Conservation (phyloP, 345 rosid species). For the Pistacia vera region DNA sequence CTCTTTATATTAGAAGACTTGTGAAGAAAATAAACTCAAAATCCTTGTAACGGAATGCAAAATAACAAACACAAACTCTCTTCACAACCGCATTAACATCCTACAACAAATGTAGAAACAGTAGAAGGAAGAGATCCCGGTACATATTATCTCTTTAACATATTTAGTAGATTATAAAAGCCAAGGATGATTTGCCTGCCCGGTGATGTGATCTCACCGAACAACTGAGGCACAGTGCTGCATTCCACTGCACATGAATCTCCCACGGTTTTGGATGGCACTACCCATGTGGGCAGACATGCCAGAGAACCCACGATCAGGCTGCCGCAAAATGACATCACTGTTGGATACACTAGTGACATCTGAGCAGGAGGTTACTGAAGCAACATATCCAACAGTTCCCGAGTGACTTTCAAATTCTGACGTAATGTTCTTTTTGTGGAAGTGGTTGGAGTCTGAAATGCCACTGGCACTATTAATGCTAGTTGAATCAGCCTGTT, state of each 20-base stretch:
- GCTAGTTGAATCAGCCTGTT: constrained; percentile 12
- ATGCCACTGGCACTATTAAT: neutral
- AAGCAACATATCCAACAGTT: constrained; percentile 16
- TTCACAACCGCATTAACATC: neutral
- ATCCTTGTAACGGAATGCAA: neutral
- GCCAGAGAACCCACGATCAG: constrained; percentile 22
- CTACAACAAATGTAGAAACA: neutral
- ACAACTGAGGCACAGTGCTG: constrained; percentile 35
- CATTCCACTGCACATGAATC: constrained; percentile 18
- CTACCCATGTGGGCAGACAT: constrained; percentile 16
- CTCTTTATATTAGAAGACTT: neutral
- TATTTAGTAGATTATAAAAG: constrained; percentile 26
- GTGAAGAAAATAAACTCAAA: neutral
- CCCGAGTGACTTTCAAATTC: constrained; percentile 18
- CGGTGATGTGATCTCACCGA: constrained; percentile 28
- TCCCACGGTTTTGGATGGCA: constrained; percentile 23
- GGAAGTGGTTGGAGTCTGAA: constrained; percentile 7
- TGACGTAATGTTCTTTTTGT: neutral
- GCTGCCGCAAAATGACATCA: constrained; percentile 15
- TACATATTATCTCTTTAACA: neutral
- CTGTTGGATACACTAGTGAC: constrained; percentile 19
- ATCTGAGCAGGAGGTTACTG: constrained; percentile 25
- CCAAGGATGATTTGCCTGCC: constrained; percentile 75
- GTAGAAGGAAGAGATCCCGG: neutral
- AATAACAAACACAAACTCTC: neutral